Base-by-base conservation (phyloP, 2,329 filamentous ascomycete genomes). In the Aspergillus latus region DNA sequence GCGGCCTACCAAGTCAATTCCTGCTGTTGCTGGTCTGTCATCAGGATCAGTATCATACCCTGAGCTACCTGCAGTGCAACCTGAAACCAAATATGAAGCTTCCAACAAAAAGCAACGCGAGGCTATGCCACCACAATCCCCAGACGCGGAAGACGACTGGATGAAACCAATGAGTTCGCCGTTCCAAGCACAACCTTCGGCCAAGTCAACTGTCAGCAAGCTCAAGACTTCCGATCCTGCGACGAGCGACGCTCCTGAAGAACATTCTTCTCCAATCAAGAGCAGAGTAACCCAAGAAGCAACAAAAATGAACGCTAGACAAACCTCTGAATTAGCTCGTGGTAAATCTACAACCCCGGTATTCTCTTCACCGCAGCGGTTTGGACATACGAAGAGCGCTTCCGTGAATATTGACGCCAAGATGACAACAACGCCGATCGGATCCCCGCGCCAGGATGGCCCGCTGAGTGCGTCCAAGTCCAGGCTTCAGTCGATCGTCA, bases 401-500 rank as follows among this genome's bases (percentile, higher is more conserved):
- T 87, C 87, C 0, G 80, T 83, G 0, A 84, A 85, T 58, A 78
- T 82, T 5, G 69, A 78, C 15, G 71, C 82, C 29, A 75, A 74
- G n/a, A 44, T 54, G 7, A 79, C 84, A 10, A 86, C 83, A 13
- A 86, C 83, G 49, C 83, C 84, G 29, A 72, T 74, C 47, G 81
- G 80, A 30, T 86, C 84, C 26, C 84, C 84, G 29, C 81, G 71
- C 76, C 82, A 71, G 76, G 92, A 95, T 63, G 93, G 88, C 57
- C 91, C 91, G 4, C 74, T 97, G 58, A 96, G 92, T 73, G 91
- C 94, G 51, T 92, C 94, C 29, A 97, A 96, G 76, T 90, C 89
- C 68, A 95, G 92, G 70, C 80, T 97, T 47, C 95, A 93, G 46
- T 96, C 92, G 8, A 92, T 96, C 58, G 80, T 97, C 65, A 92